These are phyloP conservation scores for Juncus inflexus DNA, from an alignment of 176 grass and related monocot species.

Conservation along the genomic window DNA sequence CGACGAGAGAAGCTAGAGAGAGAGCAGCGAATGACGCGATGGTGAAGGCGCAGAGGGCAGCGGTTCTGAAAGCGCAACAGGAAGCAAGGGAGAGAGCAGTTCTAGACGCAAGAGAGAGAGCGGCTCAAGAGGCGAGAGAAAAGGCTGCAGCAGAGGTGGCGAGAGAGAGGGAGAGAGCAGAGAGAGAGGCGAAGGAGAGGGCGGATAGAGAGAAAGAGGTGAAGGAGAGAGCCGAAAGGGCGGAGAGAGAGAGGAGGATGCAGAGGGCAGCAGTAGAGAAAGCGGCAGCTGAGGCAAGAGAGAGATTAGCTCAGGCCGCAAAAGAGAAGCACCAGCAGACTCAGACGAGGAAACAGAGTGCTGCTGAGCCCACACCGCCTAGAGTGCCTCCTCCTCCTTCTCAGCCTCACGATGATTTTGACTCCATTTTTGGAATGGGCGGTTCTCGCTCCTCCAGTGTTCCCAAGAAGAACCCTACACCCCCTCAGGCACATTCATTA, in stretches of 20 bases:
- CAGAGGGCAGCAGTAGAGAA: constrained; percentile 46
- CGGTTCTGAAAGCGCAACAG: constrained; percentile 68
- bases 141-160: constrained; percentile 44
- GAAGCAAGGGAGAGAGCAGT: constrained; percentile 67
- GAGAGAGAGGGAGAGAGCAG: constrained; percentile 54
- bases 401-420: constrained; percentile 63
- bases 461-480: constrained; percentile 39
- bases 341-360: constrained; percentile 47
- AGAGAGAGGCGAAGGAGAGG: constrained; percentile 46
- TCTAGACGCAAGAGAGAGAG: constrained; percentile 57
- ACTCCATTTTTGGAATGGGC: constrained; percentile 84
- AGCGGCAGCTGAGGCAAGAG: constrained; percentile 48
- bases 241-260: constrained; percentile 36
- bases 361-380: too few species aligned
- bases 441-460: constrained; percentile 65
- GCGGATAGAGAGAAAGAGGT: constrained; percentile 45
- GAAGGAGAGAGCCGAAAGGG: constrained; percentile 45
- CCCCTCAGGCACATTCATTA: not conserved
- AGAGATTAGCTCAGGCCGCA: constrained; percentile 42
- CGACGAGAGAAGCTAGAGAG: constrained; percentile 44
- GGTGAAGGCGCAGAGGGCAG: constrained; percentile 51
- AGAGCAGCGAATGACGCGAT: constrained; percentile 27
- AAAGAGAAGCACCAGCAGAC: constrained; percentile 44
- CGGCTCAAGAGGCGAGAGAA: constrained; percentile 57
- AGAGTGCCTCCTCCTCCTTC: not conserved